Evolutionary conservation across 192 early-diverging fungal species (phyloP).

Genomic region (Backusella circina): DNA sequence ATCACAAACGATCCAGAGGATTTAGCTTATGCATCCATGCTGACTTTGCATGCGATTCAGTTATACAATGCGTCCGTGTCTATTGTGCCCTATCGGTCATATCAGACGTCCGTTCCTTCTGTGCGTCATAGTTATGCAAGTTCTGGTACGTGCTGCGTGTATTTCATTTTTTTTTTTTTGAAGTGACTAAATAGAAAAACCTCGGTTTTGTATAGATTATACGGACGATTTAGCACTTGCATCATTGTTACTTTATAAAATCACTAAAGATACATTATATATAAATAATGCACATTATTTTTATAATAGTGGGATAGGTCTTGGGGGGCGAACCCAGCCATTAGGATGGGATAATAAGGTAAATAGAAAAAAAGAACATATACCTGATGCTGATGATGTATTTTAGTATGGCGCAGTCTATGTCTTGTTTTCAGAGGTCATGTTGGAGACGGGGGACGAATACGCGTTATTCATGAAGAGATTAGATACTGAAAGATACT

Average conservation of each 20-base stretch:
- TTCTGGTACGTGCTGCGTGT: conserved; percentile 7
- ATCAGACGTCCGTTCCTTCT: conserved; percentile 38
- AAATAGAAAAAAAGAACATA: neutral
- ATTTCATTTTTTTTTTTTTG: neutral
- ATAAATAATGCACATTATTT: conserved; percentile 36
- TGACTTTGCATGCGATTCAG: conserved; percentile 40
- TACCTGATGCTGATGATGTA: neutral
- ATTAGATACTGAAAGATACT: conserved; percentile 24
- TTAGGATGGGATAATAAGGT: conserved; percentile 50
- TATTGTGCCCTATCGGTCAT: conserved; percentile 35
- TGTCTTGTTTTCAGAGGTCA: conserved; percentile 35
- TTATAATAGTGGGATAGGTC: conserved; percentile 29
- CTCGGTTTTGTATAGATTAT: conserved; percentile 1
- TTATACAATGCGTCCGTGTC: conserved; percentile 42
- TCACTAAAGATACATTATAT: conserved; percentile 40
- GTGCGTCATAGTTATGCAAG: conserved; percentile 35
- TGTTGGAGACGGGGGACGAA: conserved; percentile 12
- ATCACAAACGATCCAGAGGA: conserved; percentile 38
- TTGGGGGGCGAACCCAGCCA: conserved; percentile 10
- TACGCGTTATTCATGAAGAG: conserved; percentile 16
- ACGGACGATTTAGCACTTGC: conserved; percentile 48
- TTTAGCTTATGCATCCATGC: conserved; percentile 31
- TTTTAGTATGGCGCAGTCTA: conserved; percentile 36
- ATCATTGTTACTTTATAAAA: conserved; percentile 47
- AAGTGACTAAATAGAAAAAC: neutral